These are phyloP conservation scores for Botrytis aclada DNA, from an alignment of 2,329 filamentous ascomycete species.

Conservation along the genomic window DNA sequence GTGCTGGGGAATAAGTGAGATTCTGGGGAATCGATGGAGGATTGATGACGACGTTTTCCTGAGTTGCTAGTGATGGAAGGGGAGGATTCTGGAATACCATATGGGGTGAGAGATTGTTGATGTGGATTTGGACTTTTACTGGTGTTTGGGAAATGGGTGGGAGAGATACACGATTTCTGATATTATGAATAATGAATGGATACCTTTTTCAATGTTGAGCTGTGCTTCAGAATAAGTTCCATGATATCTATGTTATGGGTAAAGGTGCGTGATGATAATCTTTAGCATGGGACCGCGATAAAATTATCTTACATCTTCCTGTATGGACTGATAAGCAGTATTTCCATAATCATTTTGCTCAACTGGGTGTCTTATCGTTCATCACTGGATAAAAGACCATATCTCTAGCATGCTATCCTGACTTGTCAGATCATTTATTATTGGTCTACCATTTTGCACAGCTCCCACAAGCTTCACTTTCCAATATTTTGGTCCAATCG, in stretches of 20 bases:
- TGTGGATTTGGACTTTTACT: neutral
- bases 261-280: neutral
- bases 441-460: neutral
- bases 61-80: neutral
- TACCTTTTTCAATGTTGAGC: neutral
- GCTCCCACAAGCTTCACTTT: neutral
- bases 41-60: neutral
- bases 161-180: neutral
- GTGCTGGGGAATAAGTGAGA: neutral
- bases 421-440: neutral
- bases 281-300: neutral
- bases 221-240: neutral
- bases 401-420: neutral
- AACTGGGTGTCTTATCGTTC: neutral
- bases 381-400: neutral
- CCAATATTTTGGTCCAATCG: neutral
- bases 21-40: neutral
- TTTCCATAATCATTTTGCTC: neutral
- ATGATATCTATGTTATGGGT: neutral
- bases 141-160: neutral
- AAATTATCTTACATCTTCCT: neutral
- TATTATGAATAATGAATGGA: constrained; percentile 12
- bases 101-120: neutral
- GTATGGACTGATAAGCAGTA: neutral
- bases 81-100: neutral